Base-by-base conservation (phyloP, 2,329 filamentous ascomycete genomes). In the Aspergillus candidus region DNA sequence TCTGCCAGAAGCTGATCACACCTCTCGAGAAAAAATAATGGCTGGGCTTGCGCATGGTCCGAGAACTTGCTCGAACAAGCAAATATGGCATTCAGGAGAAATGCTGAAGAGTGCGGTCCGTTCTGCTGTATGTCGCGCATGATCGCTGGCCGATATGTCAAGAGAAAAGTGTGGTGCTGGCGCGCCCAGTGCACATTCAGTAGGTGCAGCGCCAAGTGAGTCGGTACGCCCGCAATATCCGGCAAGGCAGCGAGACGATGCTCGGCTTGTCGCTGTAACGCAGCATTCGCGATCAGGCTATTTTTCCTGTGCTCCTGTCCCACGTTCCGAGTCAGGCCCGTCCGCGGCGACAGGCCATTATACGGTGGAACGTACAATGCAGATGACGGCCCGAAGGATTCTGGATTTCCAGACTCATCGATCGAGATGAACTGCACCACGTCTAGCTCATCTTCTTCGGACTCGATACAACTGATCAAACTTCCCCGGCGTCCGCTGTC, bases 41-140 rank as follows among this genome's bases (percentile, higher is more conserved):
- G 60, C 70, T 72, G 70, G 2, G 77, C 65, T 32, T 75, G 70
- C 2, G 63, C 58, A 0, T 71, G 61, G 0, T 68, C 61, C 22
- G 70, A 74, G 46, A 74, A 75, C 46, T 77, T 76, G 3, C 69
- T 63, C 2, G 70, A 65, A 2, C 67, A 62, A 44, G 69, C 73
- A 32, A 70, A 70, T 0, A 79, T 75, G 1, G 74, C 73, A 47
- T 77, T 76, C 1, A 78, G 59, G 0, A 78, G 64, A 0, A 78
- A 56, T 30, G 72, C 72, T 1, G 74, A 77, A 45, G 75, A 78
- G 50, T 77, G 75, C 0, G 72, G 72, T 0, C 76, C 76, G 2
- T 35, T 18, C 18, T 18, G 18, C 34, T 8, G 36, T 40, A 8
- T 32, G 41, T 4, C 39, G 27, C 33, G 44, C 15, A 27, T 40